Conservation (phyloP, 2,329 filamentous ascomycete genomes). For the Aureobasidium namibiae region DNA sequence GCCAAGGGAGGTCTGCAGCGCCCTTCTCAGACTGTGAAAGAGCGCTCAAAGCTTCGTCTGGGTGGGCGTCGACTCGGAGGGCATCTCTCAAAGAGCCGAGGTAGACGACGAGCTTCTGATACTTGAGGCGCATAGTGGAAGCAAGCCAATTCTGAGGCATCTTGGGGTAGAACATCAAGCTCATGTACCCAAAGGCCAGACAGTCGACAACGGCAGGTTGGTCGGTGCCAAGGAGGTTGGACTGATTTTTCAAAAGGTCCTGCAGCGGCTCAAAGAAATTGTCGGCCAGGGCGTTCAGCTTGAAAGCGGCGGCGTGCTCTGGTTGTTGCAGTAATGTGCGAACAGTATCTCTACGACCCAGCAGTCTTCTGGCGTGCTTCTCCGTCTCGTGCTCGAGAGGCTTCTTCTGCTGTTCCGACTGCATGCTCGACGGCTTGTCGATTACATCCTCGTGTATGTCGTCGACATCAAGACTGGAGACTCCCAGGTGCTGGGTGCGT, state of each 20-base stretch:
- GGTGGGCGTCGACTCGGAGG: conserved; percentile 17
- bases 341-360: conserved; percentile 51
- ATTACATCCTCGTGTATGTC: conserved; percentile 31
- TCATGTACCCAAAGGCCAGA: conserved; percentile 69
- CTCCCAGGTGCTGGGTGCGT: conserved; percentile 50
- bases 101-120: conserved; percentile 31
- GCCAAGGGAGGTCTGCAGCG: conserved; percentile 4
- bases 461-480: conserved; percentile 39
- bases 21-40: neutral
- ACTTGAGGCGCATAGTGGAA: conserved; percentile 46
- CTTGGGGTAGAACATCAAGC: conserved; percentile 58
- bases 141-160: conserved; percentile 56
- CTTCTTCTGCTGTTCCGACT: conserved; percentile 18
- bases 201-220: conserved; percentile 65
- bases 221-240: conserved; percentile 46
- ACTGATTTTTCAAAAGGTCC: conserved; percentile 49
- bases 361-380: conserved; percentile 40
- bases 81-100: conserved; percentile 20
- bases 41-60: conserved; percentile 4
- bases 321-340: conserved; percentile 55
- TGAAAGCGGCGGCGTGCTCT: conserved; percentile 65
- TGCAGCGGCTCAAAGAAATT: conserved; percentile 65
- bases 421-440: conserved; percentile 22
- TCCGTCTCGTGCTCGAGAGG: conserved; percentile 25
- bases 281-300: conserved; percentile 62